Evolutionary conservation across 2,329 filamentous ascomycete species (phyloP).

Genomic region (Cladobotryum mycophilum): DNA sequence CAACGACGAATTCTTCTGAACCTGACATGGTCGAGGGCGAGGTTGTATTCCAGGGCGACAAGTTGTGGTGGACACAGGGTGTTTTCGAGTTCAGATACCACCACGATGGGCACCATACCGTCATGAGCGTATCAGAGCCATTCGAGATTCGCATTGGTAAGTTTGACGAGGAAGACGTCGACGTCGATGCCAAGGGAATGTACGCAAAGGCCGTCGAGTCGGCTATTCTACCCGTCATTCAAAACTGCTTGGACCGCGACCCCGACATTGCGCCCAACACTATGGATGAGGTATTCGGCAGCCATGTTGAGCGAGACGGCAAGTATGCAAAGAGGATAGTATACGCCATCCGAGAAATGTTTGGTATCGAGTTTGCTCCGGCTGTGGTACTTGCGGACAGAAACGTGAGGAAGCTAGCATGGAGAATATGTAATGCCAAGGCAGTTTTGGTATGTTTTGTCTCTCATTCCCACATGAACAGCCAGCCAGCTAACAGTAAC

Average conservation of each 20-base stretch:
- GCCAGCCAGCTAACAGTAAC: not conserved
- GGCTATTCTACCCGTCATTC: slow-evolving; percentile 73
- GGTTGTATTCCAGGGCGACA: slow-evolving; percentile 83
- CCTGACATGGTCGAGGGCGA: slow-evolving; percentile 66
- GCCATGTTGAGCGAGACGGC: slow-evolving; percentile 74
- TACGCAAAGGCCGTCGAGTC: slow-evolving; percentile 67
- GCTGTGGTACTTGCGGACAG: slow-evolving; percentile 90
- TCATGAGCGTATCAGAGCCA: slow-evolving; percentile 88
- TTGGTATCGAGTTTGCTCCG: slow-evolving; percentile 90
- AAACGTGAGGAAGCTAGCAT: slow-evolving; percentile 81
- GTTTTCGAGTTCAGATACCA: slow-evolving; percentile 97
- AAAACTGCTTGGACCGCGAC: slow-evolving; percentile 89
- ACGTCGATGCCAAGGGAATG: slow-evolving; percentile 51
- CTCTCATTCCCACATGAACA: not conserved
- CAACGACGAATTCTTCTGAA: slow-evolving; percentile 45
- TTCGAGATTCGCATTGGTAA: slow-evolving; percentile 83
- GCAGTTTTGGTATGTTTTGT: slow-evolving; percentile 49
- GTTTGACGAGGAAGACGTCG: slow-evolving; percentile 70
- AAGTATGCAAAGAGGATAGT: slow-evolving; percentile 89
- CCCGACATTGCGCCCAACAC: slow-evolving; percentile 81
- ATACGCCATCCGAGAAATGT: slow-evolving; percentile 93
- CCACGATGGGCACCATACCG: slow-evolving; percentile 84
- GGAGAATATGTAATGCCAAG: slow-evolving; percentile 93
- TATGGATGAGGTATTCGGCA: slow-evolving; percentile 76
- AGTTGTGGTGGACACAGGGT: slow-evolving; percentile 94